Base-by-base conservation (phyloP, 768 basidiomycete genomes). In the Suillus spraguei region DNA sequence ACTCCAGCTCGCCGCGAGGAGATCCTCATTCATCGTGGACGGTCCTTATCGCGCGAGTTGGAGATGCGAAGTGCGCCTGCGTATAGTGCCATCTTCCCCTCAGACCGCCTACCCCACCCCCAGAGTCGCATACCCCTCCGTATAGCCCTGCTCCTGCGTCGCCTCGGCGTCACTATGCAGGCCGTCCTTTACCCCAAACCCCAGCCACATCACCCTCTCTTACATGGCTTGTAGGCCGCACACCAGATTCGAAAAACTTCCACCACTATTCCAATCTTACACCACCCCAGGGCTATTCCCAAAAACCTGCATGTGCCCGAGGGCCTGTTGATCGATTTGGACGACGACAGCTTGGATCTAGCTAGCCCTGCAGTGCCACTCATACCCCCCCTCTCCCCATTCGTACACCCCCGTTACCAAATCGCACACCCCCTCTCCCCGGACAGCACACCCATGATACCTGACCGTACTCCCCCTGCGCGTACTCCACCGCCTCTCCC, bases 271-370 rank as follows among this genome's bases (percentile, higher is more conserved):
- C 6, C 55, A 11, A 17, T 58, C 24, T 58, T 58, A 11, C 39
- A 58, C 28, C 56, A 58, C 24, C 56, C 56, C 24, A 58, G 39
- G 39, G 38, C 63, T 39, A 35, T 62, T 16, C 24, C 60, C 5
- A 42, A 56, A n/a, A 44, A 42, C n/a, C 60, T 60, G 14, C 42
- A 55, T 35, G 62, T 65, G 11, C 80, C 82, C 16, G 83, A 87
- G 66, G 87, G 85, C 2, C 70, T 86, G 24, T 73, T 87, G 35
- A 87, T 88, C 63, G 84, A 88, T 72, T 73, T 87, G 22, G 80
- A 83, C 35, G 85, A 83, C 52, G 70, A 72, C 32, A 77, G 73
- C 54, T 68, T 77, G 11, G 75, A 76, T 39, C 62, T 46, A 22
- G n/a, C 35, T 24, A 44, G 63, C 32, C 32, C 14, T 35, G n/a